Percentiles rank a stretch among this genome's conserved stretches.
These are phyloP conservation scores for Hyphopichia buzzinii DNA, from an alignment of 1,139 yeast species.

Conservation along the genomic window DNA sequence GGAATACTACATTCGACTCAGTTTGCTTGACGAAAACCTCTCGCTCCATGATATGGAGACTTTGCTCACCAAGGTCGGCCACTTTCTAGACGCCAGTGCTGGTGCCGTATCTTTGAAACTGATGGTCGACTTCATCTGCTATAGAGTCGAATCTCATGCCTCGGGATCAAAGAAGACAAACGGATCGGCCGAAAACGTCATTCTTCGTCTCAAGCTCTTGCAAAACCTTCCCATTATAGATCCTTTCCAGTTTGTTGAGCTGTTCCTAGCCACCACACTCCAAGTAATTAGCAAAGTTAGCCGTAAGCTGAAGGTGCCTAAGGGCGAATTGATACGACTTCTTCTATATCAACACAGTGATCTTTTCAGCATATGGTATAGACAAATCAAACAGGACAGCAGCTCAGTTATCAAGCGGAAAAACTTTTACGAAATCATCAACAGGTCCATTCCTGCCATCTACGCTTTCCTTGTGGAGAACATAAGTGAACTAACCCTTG, in stretches of 20 bases:
- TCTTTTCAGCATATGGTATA: constrained; percentile 3
- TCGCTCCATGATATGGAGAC: constrained; percentile 10
- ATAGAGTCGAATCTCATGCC: constrained; percentile 8
- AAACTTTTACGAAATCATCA: constrained; percentile 7
- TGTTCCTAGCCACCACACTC: background rate
- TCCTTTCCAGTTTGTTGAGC: background rate
- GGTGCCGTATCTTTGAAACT: constrained; percentile 11
- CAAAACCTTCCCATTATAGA: constrained; percentile 7
- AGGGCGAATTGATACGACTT: background rate
- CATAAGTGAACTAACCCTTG: constrained; percentile 2
- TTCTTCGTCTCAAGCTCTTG: constrained; percentile 11
- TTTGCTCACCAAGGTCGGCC: constrained; percentile 9
- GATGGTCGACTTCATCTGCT: constrained; percentile 15
- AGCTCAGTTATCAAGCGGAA: background rate
- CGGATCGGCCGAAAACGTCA: constrained; percentile 6
- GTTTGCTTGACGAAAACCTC: constrained; percentile 17
- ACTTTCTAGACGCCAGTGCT: constrained; percentile 9
- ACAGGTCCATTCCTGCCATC: constrained; percentile 8
- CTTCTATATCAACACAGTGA: background rate
- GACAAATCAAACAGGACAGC: background rate
- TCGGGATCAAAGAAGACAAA: constrained; percentile 2
- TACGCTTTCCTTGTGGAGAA: constrained; percentile 7
- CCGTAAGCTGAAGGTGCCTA: background rate
- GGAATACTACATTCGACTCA: constrained; percentile 17
- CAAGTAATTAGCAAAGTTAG: background rate